phyloP scores from a whole-genome alignment of 345 rosid genomes.

The Rubroshorea leprosula region DNA sequence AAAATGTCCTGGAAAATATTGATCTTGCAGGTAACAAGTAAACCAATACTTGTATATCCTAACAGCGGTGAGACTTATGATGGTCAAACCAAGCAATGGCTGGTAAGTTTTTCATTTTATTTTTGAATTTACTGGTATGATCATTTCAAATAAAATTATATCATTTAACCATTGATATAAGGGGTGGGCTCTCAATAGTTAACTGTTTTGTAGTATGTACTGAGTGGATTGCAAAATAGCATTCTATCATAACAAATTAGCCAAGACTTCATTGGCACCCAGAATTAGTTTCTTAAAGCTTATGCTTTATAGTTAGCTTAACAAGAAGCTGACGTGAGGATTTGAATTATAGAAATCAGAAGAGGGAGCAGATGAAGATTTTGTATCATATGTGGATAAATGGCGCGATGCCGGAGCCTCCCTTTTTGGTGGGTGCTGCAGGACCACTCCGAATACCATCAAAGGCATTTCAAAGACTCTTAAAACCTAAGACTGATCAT shows the following conservation, averaged over 20 bases:
- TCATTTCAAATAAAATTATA: no score
- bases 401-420: conserved; percentile 79
- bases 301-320: no score
- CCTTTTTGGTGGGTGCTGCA: conserved; percentile 86
- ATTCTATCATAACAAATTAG: no score
- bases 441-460: conserved; percentile 82
- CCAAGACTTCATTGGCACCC: no score
- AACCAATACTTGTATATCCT: conserved; percentile 70
- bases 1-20: no score
- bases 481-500: neutral
- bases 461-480: conserved; percentile 50
- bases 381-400: conserved; percentile 57
- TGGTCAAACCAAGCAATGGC: conserved; percentile 58
- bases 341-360: conserved; percentile 39
- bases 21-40: conserved; percentile 47
- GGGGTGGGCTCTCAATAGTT: no score
- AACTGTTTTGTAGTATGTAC: no score
- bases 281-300: no score
- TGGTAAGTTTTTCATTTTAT: conserved; percentile 39
- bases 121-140: no score
- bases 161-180: no score
- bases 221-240: no score
- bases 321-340: no score
- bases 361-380: conserved; percentile 45
- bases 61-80: conserved; percentile 84